These are phyloP conservation scores for Moesziomyces parantarcticus DNA, from an alignment of 1,284 basidiomycete species.

Conservation along the genomic window DNA sequence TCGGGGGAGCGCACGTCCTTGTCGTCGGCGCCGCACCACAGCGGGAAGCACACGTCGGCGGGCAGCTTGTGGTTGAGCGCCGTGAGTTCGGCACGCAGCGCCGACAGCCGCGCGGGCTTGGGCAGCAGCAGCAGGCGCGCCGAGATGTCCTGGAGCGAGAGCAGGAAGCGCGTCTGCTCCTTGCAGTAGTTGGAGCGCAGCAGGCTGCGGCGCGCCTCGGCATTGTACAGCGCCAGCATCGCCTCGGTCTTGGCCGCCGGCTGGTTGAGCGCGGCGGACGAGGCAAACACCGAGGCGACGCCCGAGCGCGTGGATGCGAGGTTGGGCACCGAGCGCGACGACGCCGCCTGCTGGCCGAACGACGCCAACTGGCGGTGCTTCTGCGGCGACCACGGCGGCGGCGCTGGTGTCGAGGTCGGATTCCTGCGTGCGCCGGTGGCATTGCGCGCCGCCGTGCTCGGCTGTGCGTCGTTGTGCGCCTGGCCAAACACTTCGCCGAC, in stretches of 20 bases:
- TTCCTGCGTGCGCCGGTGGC: slow-evolving; percentile 13
- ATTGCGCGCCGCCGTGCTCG: neutral
- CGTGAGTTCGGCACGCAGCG: slow-evolving; percentile 93
- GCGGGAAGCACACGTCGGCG: slow-evolving; percentile 88
- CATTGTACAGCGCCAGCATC: slow-evolving; percentile 55
- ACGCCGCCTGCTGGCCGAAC: slow-evolving; percentile 30
- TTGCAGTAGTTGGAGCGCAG: slow-evolving; percentile 77
- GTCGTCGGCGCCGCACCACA: slow-evolving; percentile 78
- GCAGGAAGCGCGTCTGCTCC: slow-evolving; percentile 88
- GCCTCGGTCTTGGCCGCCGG: slow-evolving; percentile 44
- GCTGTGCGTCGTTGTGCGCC: slow-evolving; percentile 12
- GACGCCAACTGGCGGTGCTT: slow-evolving; percentile 40
- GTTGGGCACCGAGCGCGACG: slow-evolving; percentile 48
- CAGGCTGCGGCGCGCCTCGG: slow-evolving; percentile 47
- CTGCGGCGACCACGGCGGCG: slow-evolving; percentile 36
- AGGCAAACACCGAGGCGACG: slow-evolving; percentile 67
- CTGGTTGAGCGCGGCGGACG: slow-evolving; percentile 71
- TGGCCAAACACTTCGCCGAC: slow-evolving; percentile 53
- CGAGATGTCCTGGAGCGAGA: slow-evolving; percentile 89
- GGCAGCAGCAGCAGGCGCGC: slow-evolving; percentile 91
- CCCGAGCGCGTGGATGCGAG: slow-evolving; percentile 72
- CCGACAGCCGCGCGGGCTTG: slow-evolving; percentile 91
- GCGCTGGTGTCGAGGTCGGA: slow-evolving; percentile 5
- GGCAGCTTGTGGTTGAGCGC: slow-evolving; percentile 95
- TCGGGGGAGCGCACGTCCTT: slow-evolving; percentile 24